Evolutionary conservation across 192 early-diverging fungal genomes (phyloP).

Genomic region (Mortierella claussenii): DNA sequence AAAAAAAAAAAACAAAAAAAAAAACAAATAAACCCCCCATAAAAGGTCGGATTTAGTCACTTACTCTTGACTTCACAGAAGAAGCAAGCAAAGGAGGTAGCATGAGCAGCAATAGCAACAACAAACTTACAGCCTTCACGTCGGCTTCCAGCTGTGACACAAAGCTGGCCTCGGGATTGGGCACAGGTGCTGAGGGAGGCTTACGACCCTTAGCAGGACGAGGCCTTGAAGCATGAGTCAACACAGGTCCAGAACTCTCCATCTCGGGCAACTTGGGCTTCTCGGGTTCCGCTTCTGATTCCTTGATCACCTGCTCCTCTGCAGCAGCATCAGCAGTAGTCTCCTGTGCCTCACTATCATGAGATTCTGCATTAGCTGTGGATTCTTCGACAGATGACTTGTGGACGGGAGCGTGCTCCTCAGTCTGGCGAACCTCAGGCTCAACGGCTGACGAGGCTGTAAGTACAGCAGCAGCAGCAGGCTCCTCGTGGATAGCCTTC

Average conservation of each 20-base stretch:
- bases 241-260: conserved; percentile 30
- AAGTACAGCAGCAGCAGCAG: neutral
- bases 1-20: neutral
- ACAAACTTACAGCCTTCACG: conserved; percentile 51
- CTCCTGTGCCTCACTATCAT: no score
- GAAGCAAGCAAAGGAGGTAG: no score
- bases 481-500: no score
- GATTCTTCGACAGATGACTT: no score
- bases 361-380: no score
- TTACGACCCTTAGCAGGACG: conserved; percentile 50
- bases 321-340: no score
- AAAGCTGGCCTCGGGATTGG: conserved; percentile 42
- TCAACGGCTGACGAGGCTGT: neutral
- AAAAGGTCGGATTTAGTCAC: neutral
- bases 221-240: conserved; percentile 40
- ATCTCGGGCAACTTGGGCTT: conserved; percentile 50
- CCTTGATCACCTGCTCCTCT: conserved; percentile 1
- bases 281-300: conserved; percentile 42
- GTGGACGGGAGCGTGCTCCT: conserved; percentile 1
- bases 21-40: neutral
- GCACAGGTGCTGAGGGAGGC: conserved; percentile 31
- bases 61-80: no score
- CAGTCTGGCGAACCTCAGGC: neutral
- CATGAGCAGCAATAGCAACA: no score
- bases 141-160: conserved; percentile 47